Evolutionary conservation across 1,284 basidiomycete species (phyloP), one percentile per base, ranked within the genome.

Genomic region (Austroboletus niveus): DNA sequence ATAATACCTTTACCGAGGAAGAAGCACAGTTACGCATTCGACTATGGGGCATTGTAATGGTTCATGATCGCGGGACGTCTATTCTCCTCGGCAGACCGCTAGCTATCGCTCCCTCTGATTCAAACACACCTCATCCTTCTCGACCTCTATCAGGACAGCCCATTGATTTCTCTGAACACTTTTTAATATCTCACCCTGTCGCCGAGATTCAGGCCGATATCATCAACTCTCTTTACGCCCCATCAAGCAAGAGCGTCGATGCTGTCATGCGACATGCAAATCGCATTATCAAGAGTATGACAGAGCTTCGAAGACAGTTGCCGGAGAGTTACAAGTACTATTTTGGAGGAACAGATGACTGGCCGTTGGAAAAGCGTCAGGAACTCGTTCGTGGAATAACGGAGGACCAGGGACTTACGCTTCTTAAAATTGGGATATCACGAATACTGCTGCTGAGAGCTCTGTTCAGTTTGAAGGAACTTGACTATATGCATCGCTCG

Each of bases 171-270:
- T 87, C 85, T 3, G 85, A 87, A 56, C 87, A 91, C 62, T 90
- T 89, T 63, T 74, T 84, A 45, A 70, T 82, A 15, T 87, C 84
- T 24, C 78, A 81, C 42, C 82, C 84, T 14, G 75, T 90, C 47
- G 83, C 84, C 20, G 85, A 89, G 55, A 88, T 92, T 49, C 89
- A 92, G 57, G 89, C 88, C 3, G 89, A 92, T 57, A 89, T 92
- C 54, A 87, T 92, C 71, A 89, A 87, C 62, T 87, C 86, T 5
- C 75, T 92, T 14, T 92, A 92, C 64, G 77, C 82, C 5, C 88
- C 89, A 1, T 81, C 81, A 14, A 77, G 76, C 41, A 84, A 85
- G 65, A 78, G 75, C 27, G 78, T 77, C 1, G 85, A 89, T 56
- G 72, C 78, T 7, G 80, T 89, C 57, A 82, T 90, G 76, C 79